Base-by-base conservation (phyloP, 2,329 filamentous ascomycete species). In the Coleophoma cylindrospora region DNA sequence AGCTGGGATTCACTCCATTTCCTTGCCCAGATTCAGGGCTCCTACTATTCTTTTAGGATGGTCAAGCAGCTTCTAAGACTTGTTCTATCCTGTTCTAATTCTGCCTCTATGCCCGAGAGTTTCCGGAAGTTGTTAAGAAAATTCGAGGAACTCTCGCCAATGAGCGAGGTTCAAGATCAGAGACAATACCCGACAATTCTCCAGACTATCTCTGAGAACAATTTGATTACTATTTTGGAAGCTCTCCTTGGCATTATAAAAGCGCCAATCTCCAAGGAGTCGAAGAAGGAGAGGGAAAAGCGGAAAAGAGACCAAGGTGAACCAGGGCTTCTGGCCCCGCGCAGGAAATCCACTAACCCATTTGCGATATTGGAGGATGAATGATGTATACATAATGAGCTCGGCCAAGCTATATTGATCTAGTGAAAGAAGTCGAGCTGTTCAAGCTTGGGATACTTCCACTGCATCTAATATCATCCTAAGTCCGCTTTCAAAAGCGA, bases 1-100 rank as follows among this genome's bases (percentile, higher is more conserved):
- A 55, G 48, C n/a, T 67, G 65, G 65, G 62, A 66, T 37, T 46
- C 57, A 9, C 50, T 67, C 27, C 65, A 67, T 22, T 57, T 63
- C 22, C 52, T 58, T 13, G 60, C 62, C 41, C 62, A 65, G 44
- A 48, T 66, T 15, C 60, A 66, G 47, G 61, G 58, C 14, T 64
- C 61, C 3, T 59, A 56, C 34, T 65, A 66, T 49, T 66, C 64
- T 9, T 61, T 65, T 43, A 60, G 64, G 22, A 62, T 67, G 14
- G 52, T 67, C 9, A 59, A 59, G 40, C 64, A 66, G 40, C 56
- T 65, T 6, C 41, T 54, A 15, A 43, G n/a, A n/a, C 37, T 66
- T 34, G 40, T 61, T 8, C 15, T 56, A 9, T 37, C 54, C 2
- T 36, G 44, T 15, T 33, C 27, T 9, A 12, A 14, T n/a, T 40